Evolutionary conservation across 2,329 filamentous ascomycete genomes (phyloP), one percentile per base, ranked within the genome.

Genomic region (Fusarium tanahbumbuense): DNA sequence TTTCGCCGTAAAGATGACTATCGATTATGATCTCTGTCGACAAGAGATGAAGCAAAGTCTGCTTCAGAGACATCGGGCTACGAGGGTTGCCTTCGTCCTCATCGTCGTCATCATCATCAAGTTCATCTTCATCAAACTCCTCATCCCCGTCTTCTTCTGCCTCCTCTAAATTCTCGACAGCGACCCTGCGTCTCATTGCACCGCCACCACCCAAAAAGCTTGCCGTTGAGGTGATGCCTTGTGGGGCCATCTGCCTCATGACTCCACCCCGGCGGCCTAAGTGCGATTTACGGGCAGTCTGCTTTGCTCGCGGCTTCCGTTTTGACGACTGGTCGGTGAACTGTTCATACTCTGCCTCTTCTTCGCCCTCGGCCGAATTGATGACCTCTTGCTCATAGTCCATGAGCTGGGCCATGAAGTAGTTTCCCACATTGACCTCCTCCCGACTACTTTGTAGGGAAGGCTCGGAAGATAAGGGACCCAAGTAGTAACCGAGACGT

Each of bases 1-100:
- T 76, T 58, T 85, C 81, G 2, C 82, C 83, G 44, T 85, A 77
- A 1, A 86, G 68, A 41, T 78, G 80, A 4, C 78, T 83, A 54
- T 83, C 82, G 59, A 87, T 73, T 7, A 81, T 76, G 8, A 85
- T 78, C 60, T 87, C 85, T 0, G 84, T 82, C 0, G 83, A 81
- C 8, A 86, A 55, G 6, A 86, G 71, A 41, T 84, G 85, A 2
- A 87, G 74, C n/a, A 87, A 71, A 3, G 76, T 76, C 65, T 87
- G 83, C 66, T 86, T 86, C 10, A 82, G 78, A 8, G 78, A 76
- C 65, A 84, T 78, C 0, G 81, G 81, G 2, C 75, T 79, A 23
- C 79, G 79, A 4, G 40, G 45, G 2, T 64, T 30, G 0, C 66
- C 54, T 1, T 76, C 67, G 0, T 50, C 50, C 4, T 67, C 68